Conservation (phyloP, 2,329 filamentous ascomycete genomes). For the Ilyonectria destructans region DNA sequence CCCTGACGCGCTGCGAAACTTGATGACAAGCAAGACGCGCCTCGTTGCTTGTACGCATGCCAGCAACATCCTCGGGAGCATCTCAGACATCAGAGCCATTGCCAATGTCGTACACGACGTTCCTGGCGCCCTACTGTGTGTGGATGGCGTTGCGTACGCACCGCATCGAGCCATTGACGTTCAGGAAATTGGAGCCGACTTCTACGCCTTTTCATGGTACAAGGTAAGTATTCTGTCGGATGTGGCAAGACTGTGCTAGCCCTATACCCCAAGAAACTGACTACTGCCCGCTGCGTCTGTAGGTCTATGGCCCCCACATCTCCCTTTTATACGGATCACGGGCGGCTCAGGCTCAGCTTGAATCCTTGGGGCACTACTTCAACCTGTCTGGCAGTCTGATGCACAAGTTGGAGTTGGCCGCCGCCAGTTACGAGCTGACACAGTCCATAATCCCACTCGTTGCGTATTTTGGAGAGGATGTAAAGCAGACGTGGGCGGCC, state of each 20-base stretch:
- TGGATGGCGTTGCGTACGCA: conserved; percentile 84
- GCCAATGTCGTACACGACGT: conserved; percentile 66
- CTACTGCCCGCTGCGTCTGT: not conserved
- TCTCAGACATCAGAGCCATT: conserved; percentile 75
- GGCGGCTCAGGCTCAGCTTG: conserved; percentile 69
- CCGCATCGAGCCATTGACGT: conserved; percentile 82
- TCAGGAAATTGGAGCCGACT: conserved; percentile 77
- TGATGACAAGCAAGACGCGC: conserved; percentile 77
- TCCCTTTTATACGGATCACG: conserved; percentile 78
- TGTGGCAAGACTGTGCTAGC: too few species aligned
- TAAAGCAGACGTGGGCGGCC: conserved; percentile 60
- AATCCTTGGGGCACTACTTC: conserved; percentile 77
- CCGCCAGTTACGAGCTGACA: conserved; percentile 79
- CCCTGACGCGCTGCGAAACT: conserved; percentile 67
- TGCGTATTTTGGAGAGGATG: conserved; percentile 68
- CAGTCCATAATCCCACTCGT: conserved; percentile 74
- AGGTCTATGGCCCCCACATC: conserved; percentile 79
- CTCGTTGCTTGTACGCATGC: conserved; percentile 83
- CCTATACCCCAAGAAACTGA: not conserved
- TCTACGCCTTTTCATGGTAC: conserved; percentile 88
- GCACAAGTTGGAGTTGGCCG: conserved; percentile 79
- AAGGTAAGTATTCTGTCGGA: conserved; percentile 67
- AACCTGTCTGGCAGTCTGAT: conserved; percentile 73
- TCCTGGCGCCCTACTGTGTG: conserved; percentile 72
- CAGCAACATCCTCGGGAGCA: conserved; percentile 81